Base-by-base conservation (phyloP, 177 flowering plant species). In the Vitis hybrid region DNA sequence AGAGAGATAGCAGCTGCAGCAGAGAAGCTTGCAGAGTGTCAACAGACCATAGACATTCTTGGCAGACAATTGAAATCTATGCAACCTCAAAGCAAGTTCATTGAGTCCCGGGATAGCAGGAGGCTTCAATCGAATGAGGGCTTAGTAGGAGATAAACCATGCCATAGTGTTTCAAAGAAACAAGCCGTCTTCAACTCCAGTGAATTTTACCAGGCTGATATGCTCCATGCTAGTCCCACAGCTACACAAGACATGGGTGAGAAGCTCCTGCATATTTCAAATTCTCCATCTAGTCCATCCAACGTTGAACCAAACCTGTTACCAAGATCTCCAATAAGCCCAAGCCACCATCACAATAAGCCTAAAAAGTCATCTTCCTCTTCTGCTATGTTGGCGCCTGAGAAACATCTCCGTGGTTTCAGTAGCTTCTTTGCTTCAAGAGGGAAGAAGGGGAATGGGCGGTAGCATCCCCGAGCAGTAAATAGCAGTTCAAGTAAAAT, bases 21-120 rank as follows among this genome's bases (percentile, higher is more conserved):
- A 56, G 99, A 89, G 80, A 96, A 90, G 78, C 85, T 96, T 15
- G 97, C 98, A 2, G 94, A 89, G 78, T 96, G 99, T 79, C 99
- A 96, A 77, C 97, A 96, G 77, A 96, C 96, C 60, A 92, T 96
- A 75, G 84, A 86, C 77, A 89, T 94, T 79, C 98, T 96, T 7
- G 92, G 98, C 21, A 90, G 78, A 82, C 98, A 96, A 74, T 78
- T 96, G 77, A 87, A 92, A 39, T 48, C 90, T 55, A 33, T 96
- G 78, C 88, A 87, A 6, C 95, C 98, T 33, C 86, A 85, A 57
- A 50, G 86, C 18, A 96, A 91, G 29, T 5, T 67, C 16, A 65
- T 69, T 56, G 90, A 87, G 14, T 84, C 88, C 15, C 88, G 85
- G 64, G 31, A 51, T 73, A 78, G 68, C 10, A 83, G 83, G 39